Conservation (phyloP, 1,284 basidiomycete genomes). For the Trametes hirsuta region DNA sequence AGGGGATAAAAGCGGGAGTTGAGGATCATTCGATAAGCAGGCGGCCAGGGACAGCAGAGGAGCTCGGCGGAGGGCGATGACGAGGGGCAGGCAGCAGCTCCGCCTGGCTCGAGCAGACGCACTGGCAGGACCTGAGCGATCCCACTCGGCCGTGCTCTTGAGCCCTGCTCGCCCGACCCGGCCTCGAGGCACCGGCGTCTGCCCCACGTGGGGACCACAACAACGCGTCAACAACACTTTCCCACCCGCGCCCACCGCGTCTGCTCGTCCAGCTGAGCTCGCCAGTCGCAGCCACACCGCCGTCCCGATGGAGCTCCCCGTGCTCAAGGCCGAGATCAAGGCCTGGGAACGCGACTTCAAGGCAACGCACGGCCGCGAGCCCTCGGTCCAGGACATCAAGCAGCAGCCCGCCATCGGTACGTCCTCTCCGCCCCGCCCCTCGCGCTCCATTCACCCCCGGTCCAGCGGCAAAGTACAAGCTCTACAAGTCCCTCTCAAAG, state of each 20-base stretch:
- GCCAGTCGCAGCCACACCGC: background rate
- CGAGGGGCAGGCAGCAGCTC: conserved; percentile 4
- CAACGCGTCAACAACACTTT: conserved; percentile 14
- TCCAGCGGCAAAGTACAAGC: conserved; percentile 79
- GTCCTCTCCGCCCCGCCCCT: conserved; percentile 33
- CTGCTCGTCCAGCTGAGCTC: background rate
- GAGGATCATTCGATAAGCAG: conserved; percentile 9
- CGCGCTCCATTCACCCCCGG: conserved; percentile 28
- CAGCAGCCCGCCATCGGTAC: conserved; percentile 69
- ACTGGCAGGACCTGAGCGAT: background rate
- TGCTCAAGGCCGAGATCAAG: conserved; percentile 78
- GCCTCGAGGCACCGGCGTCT: background rate
- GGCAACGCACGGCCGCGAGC: conserved; percentile 58
- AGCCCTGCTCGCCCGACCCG: background rate
- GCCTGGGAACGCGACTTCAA: conserved; percentile 82
- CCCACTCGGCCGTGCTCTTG: background rate
- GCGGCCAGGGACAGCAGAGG: background rate
- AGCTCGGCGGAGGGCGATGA: background rate
- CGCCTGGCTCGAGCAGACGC: background rate
- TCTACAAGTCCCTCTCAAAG: conserved; percentile 80
- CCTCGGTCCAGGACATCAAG: conserved; percentile 81
- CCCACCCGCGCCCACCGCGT: conserved; percentile 12
- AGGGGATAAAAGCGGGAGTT: conserved; percentile 15
- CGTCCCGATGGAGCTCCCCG: conserved; percentile 46
- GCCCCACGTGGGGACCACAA: conserved; percentile 7